These are phyloP conservation scores for Angomonas deanei DNA, from an alignment of 208 protist species.

Conservation along the genomic window DNA sequence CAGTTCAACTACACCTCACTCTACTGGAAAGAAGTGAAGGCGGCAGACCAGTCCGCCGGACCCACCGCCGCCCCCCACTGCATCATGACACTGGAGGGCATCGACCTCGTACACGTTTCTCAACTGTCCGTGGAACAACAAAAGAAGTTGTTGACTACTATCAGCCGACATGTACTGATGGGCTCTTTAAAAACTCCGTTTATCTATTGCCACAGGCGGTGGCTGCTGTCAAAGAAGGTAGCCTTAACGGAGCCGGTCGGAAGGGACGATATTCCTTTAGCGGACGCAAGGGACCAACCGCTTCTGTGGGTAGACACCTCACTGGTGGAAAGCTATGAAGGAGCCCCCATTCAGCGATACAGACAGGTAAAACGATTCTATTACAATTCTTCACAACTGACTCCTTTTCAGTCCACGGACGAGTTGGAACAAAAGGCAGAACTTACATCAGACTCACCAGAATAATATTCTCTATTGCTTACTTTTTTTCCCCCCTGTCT, in stretches of 20 bases:
- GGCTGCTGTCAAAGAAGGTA: slow-evolving; percentile 17
- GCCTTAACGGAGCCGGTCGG: slow-evolving; percentile 9
- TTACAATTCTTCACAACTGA: slow-evolving; percentile 31
- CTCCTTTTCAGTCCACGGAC: too few relatives aligned
- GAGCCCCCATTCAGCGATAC: slow-evolving; percentile 10
- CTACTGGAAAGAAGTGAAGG: slow-evolving; percentile 38
- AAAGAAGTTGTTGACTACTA: slow-evolving; percentile 15
- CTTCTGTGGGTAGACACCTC: slow-evolving; percentile 39
- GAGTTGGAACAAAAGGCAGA: too few relatives aligned
- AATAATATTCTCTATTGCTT: not conserved
- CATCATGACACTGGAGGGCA: slow-evolving; percentile 20
- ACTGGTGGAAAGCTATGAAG: slow-evolving; percentile 1
- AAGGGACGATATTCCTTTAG: slow-evolving; percentile 14
- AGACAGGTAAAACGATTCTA: slow-evolving; percentile 10
- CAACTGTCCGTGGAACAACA: slow-evolving; percentile 37
- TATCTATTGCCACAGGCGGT: slow-evolving; percentile 22
- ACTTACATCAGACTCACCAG: too few relatives aligned
- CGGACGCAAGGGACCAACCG: slow-evolving; percentile 11
- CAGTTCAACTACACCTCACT: slow-evolving; percentile 75
- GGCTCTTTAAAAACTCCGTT: slow-evolving; percentile 27
- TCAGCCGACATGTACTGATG: slow-evolving; percentile 34
- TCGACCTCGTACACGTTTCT: slow-evolving; percentile 53
- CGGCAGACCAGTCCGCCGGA: not conserved
- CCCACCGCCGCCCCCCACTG: slow-evolving; percentile 17
- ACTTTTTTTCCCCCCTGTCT: slow-evolving; percentile 1